Evolutionary conservation across 2,329 filamentous ascomycete species (phyloP).

Genomic region (Westerdykella sp.): DNA sequence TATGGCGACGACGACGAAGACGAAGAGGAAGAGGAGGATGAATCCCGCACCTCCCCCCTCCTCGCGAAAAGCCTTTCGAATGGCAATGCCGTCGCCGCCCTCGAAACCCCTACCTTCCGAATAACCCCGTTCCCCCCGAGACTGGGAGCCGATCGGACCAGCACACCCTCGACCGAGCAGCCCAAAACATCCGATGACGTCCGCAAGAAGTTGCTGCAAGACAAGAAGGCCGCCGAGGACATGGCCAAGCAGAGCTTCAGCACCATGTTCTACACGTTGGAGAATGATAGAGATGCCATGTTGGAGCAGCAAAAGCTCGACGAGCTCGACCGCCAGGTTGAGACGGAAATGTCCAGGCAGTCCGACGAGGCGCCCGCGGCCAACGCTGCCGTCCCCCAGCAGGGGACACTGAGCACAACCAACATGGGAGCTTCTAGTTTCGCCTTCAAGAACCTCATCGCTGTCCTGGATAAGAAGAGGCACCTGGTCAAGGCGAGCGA

Average conservation of each 20-base stretch:
- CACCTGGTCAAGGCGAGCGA: conserved; percentile 87
- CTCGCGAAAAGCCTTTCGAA: conserved; percentile 49
- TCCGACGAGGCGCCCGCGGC: conserved; percentile 44
- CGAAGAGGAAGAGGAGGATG: conserved; percentile 48
- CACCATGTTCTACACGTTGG: conserved; percentile 88
- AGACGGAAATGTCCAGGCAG: conserved; percentile 80
- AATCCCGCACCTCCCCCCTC: conserved; percentile 43
- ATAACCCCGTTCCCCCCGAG: conserved; percentile 61
- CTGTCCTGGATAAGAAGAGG: conserved; percentile 87
- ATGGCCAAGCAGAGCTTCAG: conserved; percentile 86
- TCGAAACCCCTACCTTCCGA: conserved; percentile 62
- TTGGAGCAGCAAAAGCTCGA: conserved; percentile 94
- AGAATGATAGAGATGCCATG: conserved; percentile 95
- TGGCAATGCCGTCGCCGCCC: conserved; percentile 48
- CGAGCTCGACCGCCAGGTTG: conserved; percentile 91
- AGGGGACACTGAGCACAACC: conserved; percentile 84
- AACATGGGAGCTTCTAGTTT: conserved; percentile 94
- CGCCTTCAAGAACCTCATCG: conserved; percentile 94
- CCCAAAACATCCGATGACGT: conserved; percentile 76
- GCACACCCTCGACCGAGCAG: conserved; percentile 49
- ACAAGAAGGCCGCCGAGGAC: conserved; percentile 84
- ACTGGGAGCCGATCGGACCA: conserved; percentile 54
- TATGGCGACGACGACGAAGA: conserved; percentile 81
- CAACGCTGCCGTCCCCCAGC: conserved; percentile 54
- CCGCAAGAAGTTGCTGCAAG: conserved; percentile 87